A percentile compares a stretch with the other conserved stretches of the same genome.
Conservation (phyloP, 192 early-diverging fungal species). For the Geranomyces variabilis region DNA sequence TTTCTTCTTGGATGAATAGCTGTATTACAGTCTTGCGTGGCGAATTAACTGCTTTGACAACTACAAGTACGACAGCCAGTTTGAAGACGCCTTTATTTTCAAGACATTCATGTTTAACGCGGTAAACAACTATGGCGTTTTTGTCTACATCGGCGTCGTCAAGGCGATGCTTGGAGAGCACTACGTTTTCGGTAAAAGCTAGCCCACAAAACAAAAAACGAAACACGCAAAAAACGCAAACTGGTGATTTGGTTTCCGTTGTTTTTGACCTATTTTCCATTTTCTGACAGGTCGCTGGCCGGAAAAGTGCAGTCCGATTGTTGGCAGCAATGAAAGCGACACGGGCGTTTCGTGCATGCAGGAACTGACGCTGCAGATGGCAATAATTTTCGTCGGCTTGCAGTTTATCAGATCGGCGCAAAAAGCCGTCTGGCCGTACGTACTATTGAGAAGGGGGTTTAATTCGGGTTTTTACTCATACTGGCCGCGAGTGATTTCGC, state of each 20-base stretch:
- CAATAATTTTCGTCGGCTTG: slow-evolving; percentile 58
- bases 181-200: slow-evolving; percentile 2
- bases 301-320: not conserved
- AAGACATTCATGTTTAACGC: slow-evolving; percentile 66
- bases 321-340: not conserved
- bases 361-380: slow-evolving; percentile 62
- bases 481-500: no score
- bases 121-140: slow-evolving; percentile 63
- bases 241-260: no score
- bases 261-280: not conserved
- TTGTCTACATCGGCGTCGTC: slow-evolving; percentile 64
- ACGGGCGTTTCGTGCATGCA: slow-evolving; percentile 44
- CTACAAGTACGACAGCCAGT: slow-evolving; percentile 21
- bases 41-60: slow-evolving; percentile 1
- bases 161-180: slow-evolving; percentile 37
- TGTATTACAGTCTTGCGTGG: slow-evolving; percentile 5
- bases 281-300: slow-evolving; percentile 4
- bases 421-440: slow-evolving; percentile 48
- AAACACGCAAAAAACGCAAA: no score
- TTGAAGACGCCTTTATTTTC: slow-evolving; percentile 47
- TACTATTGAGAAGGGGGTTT: no score
- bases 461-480: no score
- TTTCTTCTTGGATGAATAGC: not conserved
- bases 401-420: slow-evolving; percentile 36
- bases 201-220: no score